Evolutionary conservation across 441 rosid species (phyloP).

Genomic region (Aquilaria agallochum): DNA sequence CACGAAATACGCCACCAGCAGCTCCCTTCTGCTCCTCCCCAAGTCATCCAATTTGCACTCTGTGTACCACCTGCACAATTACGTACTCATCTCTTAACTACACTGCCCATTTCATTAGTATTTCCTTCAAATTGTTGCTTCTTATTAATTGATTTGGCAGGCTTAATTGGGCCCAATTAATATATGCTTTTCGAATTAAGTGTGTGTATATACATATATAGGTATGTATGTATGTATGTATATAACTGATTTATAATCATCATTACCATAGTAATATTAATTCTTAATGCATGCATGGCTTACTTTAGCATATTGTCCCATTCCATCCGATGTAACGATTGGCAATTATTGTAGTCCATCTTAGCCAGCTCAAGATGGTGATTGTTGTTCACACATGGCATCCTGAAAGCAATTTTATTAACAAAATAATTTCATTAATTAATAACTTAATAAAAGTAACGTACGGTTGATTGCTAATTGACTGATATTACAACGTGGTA

Average conservation of each 20-base stretch:
- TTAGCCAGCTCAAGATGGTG: slow-evolving; percentile 66
- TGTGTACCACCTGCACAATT: slow-evolving; percentile 52
- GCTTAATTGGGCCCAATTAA: too few species aligned
- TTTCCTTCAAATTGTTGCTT: too few species aligned
- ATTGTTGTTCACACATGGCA: slow-evolving; percentile 64
- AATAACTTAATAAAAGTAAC: not conserved
- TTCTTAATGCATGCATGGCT: not conserved
- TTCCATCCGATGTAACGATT: slow-evolving; percentile 58
- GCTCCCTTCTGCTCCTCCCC: slow-evolving; percentile 36
- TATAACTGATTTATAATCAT: too few species aligned
- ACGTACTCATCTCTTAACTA: too few species aligned
- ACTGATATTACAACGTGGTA: too few species aligned
- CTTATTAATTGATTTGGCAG: too few species aligned
- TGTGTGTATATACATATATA: too few species aligned
- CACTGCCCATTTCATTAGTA: too few species aligned
- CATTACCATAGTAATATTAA: too few species aligned
- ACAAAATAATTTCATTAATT: too few species aligned
- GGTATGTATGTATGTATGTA: too few species aligned
- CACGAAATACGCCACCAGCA: slow-evolving; percentile 45
- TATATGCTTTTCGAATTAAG: too few species aligned
- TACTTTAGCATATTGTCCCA: slow-evolving; percentile 67
- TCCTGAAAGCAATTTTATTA: slow-evolving; percentile 31
- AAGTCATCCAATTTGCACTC: slow-evolving; percentile 32
- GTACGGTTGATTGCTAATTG: not conserved
- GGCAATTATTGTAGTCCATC: slow-evolving; percentile 70